Base-by-base conservation (phyloP, 495 filamentous ascomycete genomes). In the Rostrohypoxylon terebratum region DNA sequence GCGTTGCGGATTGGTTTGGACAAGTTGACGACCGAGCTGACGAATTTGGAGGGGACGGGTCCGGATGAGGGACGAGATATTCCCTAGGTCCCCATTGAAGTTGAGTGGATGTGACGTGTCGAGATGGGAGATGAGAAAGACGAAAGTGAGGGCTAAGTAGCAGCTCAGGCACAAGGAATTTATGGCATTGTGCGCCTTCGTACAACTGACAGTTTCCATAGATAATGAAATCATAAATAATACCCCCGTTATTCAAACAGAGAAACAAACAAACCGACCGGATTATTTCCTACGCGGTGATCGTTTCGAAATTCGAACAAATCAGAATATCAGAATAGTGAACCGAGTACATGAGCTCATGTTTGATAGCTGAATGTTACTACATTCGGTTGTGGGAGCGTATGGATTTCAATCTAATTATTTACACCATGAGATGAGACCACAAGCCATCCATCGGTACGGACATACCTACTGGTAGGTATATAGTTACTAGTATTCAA, bases 181-280 rank as follows among this genome's bases (percentile, higher is more conserved):
- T 36, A 51, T 28, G 25, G 25, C 62, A 59, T 67, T 67, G 59
- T 70, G 71, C 66, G 33, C 40, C 54, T 70, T 63, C 48, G 59
- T 67, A 44, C 44, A 59, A 38, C 25, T 58, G 42, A 38, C 38
- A 59, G 47, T 59, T 74, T 59, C 66, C 54, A 69, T 63, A 74
- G 23, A 66, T 74, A 74, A 74, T 69, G 63, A 74, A 69, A 33
- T 44, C 23, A 62, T 42, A 48, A 64, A 75, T 72, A 75, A 75
- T 72, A 72, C 72, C 72, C 68, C 61, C 40, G 70, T 59, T 11
- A 59, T 28, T 59, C 25, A 34, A 33, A 9, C 50, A 4, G 16
- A 10, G 33, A 34, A 34, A n/a, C n/a, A n/a, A n/a, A n/a, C n/a
- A n/a, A n/a, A n/a, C n/a, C 28, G 28, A 28, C 28, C 28, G 6